Evolutionary conservation across 805 yeast genomes (phyloP).

Genomic region (Pichia heedii): DNA sequence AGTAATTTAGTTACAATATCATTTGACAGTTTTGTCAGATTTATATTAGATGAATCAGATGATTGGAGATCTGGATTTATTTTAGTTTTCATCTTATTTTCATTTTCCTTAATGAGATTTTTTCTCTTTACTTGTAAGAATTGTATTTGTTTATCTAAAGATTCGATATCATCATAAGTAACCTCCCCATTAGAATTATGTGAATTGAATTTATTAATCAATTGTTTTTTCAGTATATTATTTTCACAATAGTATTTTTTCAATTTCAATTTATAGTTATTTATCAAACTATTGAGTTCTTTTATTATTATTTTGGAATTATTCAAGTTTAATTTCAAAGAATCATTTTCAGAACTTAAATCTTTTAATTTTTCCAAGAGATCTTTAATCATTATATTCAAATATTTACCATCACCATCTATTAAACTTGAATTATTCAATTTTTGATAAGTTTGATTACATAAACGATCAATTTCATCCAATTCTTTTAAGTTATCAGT

Average conservation of each 20-base stretch:
- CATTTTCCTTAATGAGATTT: too few relatives aligned
- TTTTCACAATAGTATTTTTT: conserved; percentile 9
- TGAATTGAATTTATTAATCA: background rate
- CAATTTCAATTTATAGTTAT: conserved; percentile 11
- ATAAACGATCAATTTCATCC: conserved; percentile 4
- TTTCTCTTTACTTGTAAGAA: background rate
- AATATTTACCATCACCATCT: conserved; percentile 10
- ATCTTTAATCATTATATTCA: conserved; percentile 6
- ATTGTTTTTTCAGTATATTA: conserved; percentile 4
- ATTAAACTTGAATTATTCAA: conserved; percentile 4
- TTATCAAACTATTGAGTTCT: conserved; percentile 13
- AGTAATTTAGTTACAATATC: conserved; percentile 4
- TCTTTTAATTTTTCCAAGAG: conserved; percentile 5
- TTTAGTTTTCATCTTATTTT: conserved; percentile 2
- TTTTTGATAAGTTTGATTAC: conserved; percentile 6
- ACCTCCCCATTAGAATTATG: background rate
- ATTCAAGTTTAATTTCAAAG: conserved; percentile 5
- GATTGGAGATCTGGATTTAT: conserved; percentile 1
- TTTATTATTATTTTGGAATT: conserved; percentile 20
- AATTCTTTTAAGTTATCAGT: background rate
- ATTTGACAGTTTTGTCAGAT: conserved; percentile 4
- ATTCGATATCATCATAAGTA: conserved; percentile 2
- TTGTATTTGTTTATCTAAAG: conserved; percentile 8
- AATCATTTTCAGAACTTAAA: conserved; percentile 3
- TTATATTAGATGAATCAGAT: background rate